These are phyloP conservation scores for Polyplosphaeria fusca DNA, from an alignment of 495 filamentous ascomycete genomes.

Conservation along the genomic window DNA sequence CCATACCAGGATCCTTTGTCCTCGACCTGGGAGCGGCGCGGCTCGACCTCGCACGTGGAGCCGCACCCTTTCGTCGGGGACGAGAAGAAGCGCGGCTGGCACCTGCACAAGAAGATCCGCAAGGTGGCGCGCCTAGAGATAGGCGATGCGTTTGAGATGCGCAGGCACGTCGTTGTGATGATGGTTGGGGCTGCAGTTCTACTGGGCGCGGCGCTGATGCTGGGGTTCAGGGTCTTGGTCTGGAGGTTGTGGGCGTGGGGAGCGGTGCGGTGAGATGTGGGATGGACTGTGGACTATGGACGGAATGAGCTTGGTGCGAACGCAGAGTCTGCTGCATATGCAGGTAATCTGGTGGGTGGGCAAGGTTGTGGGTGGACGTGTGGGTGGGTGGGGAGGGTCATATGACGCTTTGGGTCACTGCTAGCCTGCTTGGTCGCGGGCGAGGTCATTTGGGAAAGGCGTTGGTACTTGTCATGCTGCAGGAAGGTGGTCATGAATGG, in stretches of 20 bases:
- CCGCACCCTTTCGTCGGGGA: background rate
- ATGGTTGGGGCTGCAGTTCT: conserved; percentile 17
- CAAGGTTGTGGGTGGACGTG: too few relatives aligned
- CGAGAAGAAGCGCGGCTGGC: conserved; percentile 32
- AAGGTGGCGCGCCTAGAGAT: conserved; percentile 39
- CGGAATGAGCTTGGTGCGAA: too few relatives aligned
- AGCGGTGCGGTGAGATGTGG: too few relatives aligned
- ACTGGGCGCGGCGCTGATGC: conserved; percentile 7
- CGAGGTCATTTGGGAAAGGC: too few relatives aligned
- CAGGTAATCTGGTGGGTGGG: too few relatives aligned
- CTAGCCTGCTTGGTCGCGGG: too few relatives aligned
- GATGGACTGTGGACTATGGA: too few relatives aligned
- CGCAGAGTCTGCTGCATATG: too few relatives aligned
- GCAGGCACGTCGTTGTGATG: conserved; percentile 29
- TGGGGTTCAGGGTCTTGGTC: conserved; percentile 25
- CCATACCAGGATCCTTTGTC: conserved; percentile 37
- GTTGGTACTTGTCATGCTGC: too few relatives aligned
- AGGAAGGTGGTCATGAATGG: too few relatives aligned
- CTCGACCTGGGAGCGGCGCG: conserved; percentile 21
- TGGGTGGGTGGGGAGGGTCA: too few relatives aligned
- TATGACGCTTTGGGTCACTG: too few relatives aligned
- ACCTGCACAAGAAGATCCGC: conserved; percentile 39
- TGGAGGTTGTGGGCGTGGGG: conserved; percentile 2
- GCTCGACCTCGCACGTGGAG: conserved; percentile 2
- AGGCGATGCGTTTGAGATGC: conserved; percentile 40